A percentile compares a stretch with the other conserved stretches of the same genome.
Conservation (phyloP, 2,329 filamentous ascomycete species). For the Ambrosiella cleistominuta region DNA sequence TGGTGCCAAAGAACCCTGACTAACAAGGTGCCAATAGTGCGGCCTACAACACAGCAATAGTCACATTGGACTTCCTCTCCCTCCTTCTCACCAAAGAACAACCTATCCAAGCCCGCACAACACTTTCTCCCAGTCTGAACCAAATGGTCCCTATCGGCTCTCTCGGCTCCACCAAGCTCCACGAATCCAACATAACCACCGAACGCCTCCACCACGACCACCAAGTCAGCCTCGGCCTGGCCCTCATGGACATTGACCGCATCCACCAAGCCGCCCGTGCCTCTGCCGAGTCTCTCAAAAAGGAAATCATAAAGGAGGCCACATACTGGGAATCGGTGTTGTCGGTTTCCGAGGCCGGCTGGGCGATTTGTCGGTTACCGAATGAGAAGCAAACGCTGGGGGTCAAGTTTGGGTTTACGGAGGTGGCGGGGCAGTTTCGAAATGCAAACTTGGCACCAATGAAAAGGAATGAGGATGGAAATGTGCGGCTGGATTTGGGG, state of each 20-base stretch:
- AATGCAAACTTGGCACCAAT: slow-evolving; percentile 67
- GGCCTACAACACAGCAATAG: slow-evolving; percentile 42
- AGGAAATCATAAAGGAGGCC: slow-evolving; percentile 62
- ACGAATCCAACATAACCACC: slow-evolving; percentile 40
- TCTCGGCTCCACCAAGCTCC: slow-evolving; percentile 48
- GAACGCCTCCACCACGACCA: slow-evolving; percentile 38
- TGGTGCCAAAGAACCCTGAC: not conserved
- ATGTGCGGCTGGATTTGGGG: slow-evolving; percentile 53
- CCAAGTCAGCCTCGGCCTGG: slow-evolving; percentile 49
- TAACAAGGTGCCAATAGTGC: slow-evolving; percentile 20
- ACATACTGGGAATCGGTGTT: slow-evolving; percentile 81
- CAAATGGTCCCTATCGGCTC: slow-evolving; percentile 57
- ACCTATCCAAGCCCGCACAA: slow-evolving; percentile 50
- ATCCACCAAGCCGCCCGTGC: slow-evolving; percentile 57
- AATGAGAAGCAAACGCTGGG: slow-evolving; percentile 56
- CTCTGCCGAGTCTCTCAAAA: slow-evolving; percentile 54
- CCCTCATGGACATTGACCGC: slow-evolving; percentile 57
- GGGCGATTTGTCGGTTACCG: slow-evolving; percentile 67
- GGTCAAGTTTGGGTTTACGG: slow-evolving; percentile 77
- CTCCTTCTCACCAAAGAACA: slow-evolving; percentile 66
- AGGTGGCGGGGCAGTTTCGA: slow-evolving; percentile 44
- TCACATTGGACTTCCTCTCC: slow-evolving; percentile 68
- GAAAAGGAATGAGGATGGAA: slow-evolving; percentile 55
- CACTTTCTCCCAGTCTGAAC: slow-evolving; percentile 54
- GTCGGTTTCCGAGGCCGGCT: slow-evolving; percentile 64